Percentiles rank a stretch among this genome's conserved stretches.
Evolutionary conservation across 2,329 filamentous ascomycete species (phyloP).

Genomic region (Calonectria henricotiae): DNA sequence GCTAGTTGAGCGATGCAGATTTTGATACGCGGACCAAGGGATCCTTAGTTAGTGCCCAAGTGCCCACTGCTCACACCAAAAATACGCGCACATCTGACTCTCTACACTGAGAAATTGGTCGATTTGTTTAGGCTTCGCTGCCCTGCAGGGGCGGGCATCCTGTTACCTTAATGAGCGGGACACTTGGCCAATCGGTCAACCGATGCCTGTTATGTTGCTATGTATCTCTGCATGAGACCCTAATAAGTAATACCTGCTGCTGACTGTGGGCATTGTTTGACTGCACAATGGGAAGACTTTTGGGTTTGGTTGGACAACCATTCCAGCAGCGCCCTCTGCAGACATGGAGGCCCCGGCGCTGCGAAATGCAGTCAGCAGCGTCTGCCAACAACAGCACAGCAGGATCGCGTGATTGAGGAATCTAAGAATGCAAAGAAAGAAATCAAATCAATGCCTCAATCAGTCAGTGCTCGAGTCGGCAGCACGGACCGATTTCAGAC

Average conservation of each 20-base stretch:
- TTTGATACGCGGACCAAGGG: neutral
- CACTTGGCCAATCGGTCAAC: neutral
- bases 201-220: neutral
- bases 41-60: neutral
- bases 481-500: neutral
- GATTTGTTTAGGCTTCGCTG: neutral
- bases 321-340: neutral
- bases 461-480: neutral
- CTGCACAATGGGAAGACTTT: neutral
- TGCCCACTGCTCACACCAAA: neutral
- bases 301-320: neutral
- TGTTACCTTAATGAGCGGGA: neutral
- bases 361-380: neutral
- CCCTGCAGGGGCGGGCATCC: neutral
- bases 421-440: neutral
- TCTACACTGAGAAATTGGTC: neutral
- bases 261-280: neutral
- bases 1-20: neutral
- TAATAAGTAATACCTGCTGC: neutral
- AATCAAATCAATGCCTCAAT: too few species aligned
- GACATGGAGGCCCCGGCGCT: neutral
- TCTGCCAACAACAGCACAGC: neutral
- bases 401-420: neutral
- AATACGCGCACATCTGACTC: neutral
- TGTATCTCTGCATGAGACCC: neutral